Evolutionary conservation across 306 rosid genomes (phyloP), one percentile per base, ranked within the genome.

Genomic region (Trifolium subterraneum): DNA sequence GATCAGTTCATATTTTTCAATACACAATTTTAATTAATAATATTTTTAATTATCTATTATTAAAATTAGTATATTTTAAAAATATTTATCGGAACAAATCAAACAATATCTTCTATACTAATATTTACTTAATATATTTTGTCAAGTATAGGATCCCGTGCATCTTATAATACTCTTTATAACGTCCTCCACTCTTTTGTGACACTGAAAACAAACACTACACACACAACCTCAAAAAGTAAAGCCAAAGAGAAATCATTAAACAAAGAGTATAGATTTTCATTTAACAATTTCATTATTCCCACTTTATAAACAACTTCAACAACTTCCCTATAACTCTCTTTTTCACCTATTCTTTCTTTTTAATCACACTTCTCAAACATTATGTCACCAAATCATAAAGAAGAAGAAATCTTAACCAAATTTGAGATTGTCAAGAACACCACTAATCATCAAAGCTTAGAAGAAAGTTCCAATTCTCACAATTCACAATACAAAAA

Each of bases 111-210:
- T n/a, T n/a, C n/a, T n/a, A n/a, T n/a, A n/a, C n/a, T n/a, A n/a
- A n/a, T n/a, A n/a, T n/a, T n/a, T n/a, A n/a, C n/a, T n/a, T n/a
- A 22, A 22, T 22, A 22, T 29, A 29, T 29, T 29, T 29, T 29
- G 33, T 29, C 33, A 4, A 29, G 39, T 35, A 48, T 72, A 72
- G 83, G 91, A 87, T 87, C 91, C 87, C 64, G 83, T 78, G 91
- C 86, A 64, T 63, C 19, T 50, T 69, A 61, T 50, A 74, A 73
- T 48, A 50, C 64, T 47, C 61, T 65, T 69, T 20, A 35, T 51
- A 75, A 54, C 41, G 44, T 83, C 67, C 66, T 83, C 67, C 66
- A 47, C 78, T 62, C 55, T 18, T 38, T 67, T 48, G 72, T 79
- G 64, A 69, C 81, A 75, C 48, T 72, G 70, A 69, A 76, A 63